phyloP scores from a whole-genome alignment of 2,329 filamentous ascomycete species.

The Alternaria infectoria region DNA sequence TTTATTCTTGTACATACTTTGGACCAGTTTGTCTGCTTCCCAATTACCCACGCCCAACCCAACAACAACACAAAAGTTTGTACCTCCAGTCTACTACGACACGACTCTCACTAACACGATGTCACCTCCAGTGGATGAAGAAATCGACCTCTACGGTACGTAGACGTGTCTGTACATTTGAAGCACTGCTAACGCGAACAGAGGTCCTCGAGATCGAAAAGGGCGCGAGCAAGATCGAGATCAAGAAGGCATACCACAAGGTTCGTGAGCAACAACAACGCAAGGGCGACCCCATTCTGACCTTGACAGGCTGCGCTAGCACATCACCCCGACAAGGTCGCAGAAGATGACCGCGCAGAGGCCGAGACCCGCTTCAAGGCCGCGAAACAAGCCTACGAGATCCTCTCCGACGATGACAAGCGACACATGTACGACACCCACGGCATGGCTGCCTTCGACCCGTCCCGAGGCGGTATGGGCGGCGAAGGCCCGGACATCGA shows the following conservation, averaged over 20 bases:
- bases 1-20: conserved; percentile 12
- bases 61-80: conserved; percentile 1
- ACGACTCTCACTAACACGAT: conserved; percentile 16
- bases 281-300: background rate
- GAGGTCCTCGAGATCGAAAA: conserved; percentile 80
- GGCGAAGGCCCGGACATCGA: conserved; percentile 77
- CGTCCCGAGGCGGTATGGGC: conserved; percentile 67
- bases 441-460: conserved; percentile 95
- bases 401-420: conserved; percentile 94
- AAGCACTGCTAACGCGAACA: conserved; percentile 52
- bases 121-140: conserved; percentile 47
- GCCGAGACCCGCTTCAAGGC: conserved; percentile 93
- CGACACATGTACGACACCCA: conserved; percentile 89
- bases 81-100: background rate
- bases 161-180: conserved; percentile 4
- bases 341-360: conserved; percentile 80
- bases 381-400: conserved; percentile 94
- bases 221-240: conserved; percentile 75
- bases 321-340: conserved; percentile 94
- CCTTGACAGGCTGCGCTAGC: conserved; percentile 74
- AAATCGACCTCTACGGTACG: conserved; percentile 65
- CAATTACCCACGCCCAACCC: background rate
- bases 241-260: conserved; percentile 97
- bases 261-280: conserved; percentile 55
- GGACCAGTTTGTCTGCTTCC: background rate